A percentile compares a stretch with the other conserved stretches of the same genome.
These are phyloP conservation scores for Globisporangium spinosum DNA, from an alignment of 352 stramenopile genomes.

Conservation along the genomic window DNA sequence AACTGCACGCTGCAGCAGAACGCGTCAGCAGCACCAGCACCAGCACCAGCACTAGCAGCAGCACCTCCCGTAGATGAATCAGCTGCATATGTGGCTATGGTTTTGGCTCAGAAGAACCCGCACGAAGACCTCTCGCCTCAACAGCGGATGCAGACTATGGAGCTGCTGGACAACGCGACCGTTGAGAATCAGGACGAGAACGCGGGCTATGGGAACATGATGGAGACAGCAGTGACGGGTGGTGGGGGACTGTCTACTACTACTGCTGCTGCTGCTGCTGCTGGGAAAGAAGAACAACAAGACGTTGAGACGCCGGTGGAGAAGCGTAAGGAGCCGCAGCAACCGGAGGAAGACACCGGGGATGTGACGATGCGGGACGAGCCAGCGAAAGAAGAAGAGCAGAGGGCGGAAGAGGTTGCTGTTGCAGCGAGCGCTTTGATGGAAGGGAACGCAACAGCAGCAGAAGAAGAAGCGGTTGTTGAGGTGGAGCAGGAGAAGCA, in stretches of 20 bases:
- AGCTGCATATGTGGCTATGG: too few species aligned
- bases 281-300: neutral
- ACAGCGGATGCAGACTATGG: neutral
- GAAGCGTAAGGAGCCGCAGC: neutral
- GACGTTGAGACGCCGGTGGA: neutral
- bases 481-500: neutral
- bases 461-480: neutral
- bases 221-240: too few species aligned
- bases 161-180: slow-evolving; percentile 5
- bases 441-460: neutral
- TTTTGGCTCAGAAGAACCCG: neutral
- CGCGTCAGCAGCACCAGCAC: neutral
- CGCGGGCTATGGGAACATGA: neutral
- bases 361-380: slow-evolving; percentile 1
- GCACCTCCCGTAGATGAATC: too few species aligned
- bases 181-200: slow-evolving; percentile 7
- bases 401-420: neutral
- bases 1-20: slow-evolving; percentile 4
- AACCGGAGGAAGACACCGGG: neutral
- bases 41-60: too few species aligned
- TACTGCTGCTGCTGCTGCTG: neutral
- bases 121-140: neutral
- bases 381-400: neutral
- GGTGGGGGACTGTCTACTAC: neutral
- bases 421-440: neutral